A percentile compares a stretch with the other conserved stretches of the same genome.
Evolutionary conservation across 2,329 filamentous ascomycete species (phyloP).

Genomic region (Moelleriella libera): DNA sequence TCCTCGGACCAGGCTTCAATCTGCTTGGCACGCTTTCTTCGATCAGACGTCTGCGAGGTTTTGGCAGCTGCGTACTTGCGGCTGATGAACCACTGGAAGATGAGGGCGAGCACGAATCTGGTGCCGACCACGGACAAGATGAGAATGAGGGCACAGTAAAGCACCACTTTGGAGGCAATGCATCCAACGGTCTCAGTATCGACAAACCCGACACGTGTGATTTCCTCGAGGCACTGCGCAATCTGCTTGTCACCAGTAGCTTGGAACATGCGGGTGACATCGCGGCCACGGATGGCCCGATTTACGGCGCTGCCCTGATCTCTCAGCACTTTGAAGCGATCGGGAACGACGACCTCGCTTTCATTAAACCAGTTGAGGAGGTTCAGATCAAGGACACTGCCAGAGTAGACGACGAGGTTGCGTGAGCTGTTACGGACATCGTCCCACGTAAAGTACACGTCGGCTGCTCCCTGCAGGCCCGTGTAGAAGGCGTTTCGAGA

Average conservation of each 20-base stretch:
- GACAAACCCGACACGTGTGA: conserved; percentile 89
- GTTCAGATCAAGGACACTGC: conserved; percentile 80
- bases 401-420: conserved; percentile 89
- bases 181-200: conserved; percentile 95
- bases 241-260: conserved; percentile 63
- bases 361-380: conserved; percentile 84
- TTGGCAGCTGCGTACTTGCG: conserved; percentile 72
- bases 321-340: conserved; percentile 67
- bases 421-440: conserved; percentile 80
- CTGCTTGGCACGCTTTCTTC: conserved; percentile 75
- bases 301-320: conserved; percentile 47
- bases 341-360: conserved; percentile 60
- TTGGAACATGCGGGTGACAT: conserved; percentile 82
- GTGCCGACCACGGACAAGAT: conserved; percentile 78
- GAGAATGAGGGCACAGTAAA: conserved; percentile 84
- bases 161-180: conserved; percentile 91
- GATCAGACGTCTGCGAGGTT: conserved; percentile 68
- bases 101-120: conserved; percentile 76
- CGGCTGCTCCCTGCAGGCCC: conserved; percentile 51
- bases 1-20: conserved; percentile 98
- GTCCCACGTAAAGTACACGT: conserved; percentile 94
- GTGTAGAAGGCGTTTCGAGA: conserved; percentile 66
- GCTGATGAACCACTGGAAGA: conserved; percentile 95
- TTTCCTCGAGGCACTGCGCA: conserved; percentile 79
- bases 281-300: conserved; percentile 59